A percentile compares a stretch with the other conserved stretches of the same genome.
phyloP scores from a whole-genome alignment of 371 early-diverging fungal genomes.

The Mucor ambiguus region DNA sequence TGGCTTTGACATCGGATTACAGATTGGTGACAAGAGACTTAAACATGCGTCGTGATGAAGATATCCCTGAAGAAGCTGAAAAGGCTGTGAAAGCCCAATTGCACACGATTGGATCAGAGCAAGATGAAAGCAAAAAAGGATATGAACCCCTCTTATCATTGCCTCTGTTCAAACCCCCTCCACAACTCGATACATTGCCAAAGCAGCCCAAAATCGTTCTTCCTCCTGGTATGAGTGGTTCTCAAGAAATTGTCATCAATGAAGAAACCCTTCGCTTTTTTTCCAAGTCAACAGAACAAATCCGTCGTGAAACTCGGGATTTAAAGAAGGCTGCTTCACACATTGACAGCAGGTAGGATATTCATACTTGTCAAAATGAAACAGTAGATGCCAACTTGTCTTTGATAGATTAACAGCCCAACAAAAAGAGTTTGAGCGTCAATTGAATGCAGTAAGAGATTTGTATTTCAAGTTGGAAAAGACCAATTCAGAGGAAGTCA shows the following conservation, averaged over 20 bases:
- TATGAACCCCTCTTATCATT: conserved; percentile 32
- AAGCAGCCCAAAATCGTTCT: conserved; percentile 37
- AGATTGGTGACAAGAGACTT: conserved; percentile 30
- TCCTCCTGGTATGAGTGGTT: conserved; percentile 33
- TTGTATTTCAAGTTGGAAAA: conserved; percentile 21
- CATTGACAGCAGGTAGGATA: conserved; percentile 3
- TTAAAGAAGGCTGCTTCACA: conserved; percentile 20
- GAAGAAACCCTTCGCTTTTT: conserved; percentile 47
- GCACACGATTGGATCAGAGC: conserved; percentile 3
- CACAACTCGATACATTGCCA: conserved; percentile 23
- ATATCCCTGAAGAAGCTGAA: conserved; percentile 1
- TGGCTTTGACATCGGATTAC: conserved; percentile 32
- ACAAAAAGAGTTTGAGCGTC: conserved; percentile 33
- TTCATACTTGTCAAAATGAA: not conserved
- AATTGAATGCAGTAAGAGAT: conserved; percentile 19
- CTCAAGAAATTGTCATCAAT: conserved; percentile 44
- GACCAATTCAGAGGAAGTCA: conserved; percentile 12
- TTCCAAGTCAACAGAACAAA: conserved; percentile 26
- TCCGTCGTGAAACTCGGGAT: conserved; percentile 28
- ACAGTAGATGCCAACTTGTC: too few species aligned
- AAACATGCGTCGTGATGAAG: conserved; percentile 19
- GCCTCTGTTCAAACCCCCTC: conserved; percentile 34
- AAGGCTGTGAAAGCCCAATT: conserved; percentile 30
- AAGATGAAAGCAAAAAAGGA: not conserved
- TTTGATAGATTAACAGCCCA: conserved; percentile 21